Conservation (phyloP, 2,329 filamentous ascomycete species). For the Juglanconis juglandina region DNA sequence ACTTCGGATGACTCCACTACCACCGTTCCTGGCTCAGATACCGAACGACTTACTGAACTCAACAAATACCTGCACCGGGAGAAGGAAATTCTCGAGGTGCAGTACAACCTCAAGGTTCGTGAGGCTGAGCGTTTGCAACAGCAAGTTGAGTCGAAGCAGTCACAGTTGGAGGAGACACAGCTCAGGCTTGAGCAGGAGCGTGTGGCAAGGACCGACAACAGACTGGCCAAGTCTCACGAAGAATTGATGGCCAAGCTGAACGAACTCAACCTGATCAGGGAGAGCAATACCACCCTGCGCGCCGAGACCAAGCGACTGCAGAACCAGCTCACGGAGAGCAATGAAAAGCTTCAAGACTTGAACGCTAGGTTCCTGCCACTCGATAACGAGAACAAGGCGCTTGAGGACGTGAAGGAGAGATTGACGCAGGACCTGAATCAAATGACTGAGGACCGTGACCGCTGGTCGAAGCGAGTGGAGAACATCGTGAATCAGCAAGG, state of each 20-base stretch:
- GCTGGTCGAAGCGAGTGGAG: conserved; percentile 93
- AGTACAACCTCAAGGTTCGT: conserved; percentile 83
- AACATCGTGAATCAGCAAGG: conserved; percentile 96
- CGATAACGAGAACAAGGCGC: conserved; percentile 72
- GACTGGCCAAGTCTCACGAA: conserved; percentile 73
- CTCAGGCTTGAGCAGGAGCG: conserved; percentile 90
- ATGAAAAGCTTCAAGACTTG: conserved; percentile 70
- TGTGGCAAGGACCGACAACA: conserved; percentile 68
- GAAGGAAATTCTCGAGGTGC: conserved; percentile 97
- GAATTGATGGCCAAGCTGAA: conserved; percentile 93
- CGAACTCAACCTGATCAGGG: conserved; percentile 91
- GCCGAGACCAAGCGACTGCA: conserved; percentile 81
- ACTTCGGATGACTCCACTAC: conserved; percentile 52
- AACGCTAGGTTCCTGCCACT: conserved; percentile 75
- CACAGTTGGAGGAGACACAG: conserved; percentile 82
- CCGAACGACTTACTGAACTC: conserved; percentile 81
- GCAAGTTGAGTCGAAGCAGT: conserved; percentile 81
- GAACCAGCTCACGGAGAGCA: conserved; percentile 70
- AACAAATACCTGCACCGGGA: conserved; percentile 89
- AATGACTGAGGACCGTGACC: conserved; percentile 84
- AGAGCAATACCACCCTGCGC: conserved; percentile 87
- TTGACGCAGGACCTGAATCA: conserved; percentile 86
- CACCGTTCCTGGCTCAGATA: conserved; percentile 53
- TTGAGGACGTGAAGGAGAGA: conserved; percentile 76
- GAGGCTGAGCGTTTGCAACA: conserved; percentile 87